phyloP scores from a whole-genome alignment of 1,284 basidiomycete species.

The Ustilago trichophora region DNA sequence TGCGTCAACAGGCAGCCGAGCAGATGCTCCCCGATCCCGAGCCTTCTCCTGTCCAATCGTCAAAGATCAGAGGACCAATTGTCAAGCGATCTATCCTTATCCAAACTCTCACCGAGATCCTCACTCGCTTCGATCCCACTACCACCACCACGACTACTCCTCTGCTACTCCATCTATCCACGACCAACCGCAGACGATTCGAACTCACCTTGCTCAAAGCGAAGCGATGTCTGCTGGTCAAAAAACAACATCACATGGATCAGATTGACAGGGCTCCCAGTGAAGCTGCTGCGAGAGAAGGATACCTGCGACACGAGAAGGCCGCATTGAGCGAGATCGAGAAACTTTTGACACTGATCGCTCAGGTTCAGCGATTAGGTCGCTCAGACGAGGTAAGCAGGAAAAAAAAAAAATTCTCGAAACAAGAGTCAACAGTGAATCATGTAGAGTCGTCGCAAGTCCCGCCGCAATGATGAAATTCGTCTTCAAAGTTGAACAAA shows the following conservation, averaged over 20 bases:
- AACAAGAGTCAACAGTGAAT: too few relatives aligned
- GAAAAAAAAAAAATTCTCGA: background rate
- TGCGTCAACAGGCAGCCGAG: conserved; percentile 4
- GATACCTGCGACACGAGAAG: too few relatives aligned
- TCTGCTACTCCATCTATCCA: conserved; percentile 2
- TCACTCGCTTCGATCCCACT: conserved; percentile 3
- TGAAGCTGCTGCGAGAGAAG: too few relatives aligned
- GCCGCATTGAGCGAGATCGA: conserved; percentile 3
- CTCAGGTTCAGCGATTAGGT: conserved; percentile 2
- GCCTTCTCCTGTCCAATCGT: background rate
- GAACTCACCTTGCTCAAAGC: conserved; percentile 18
- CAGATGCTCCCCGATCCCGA: background rate
- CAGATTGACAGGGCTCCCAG: background rate
- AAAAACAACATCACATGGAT: background rate
- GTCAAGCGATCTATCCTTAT: conserved; percentile 18
- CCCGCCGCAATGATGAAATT: too few relatives aligned
- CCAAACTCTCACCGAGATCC: conserved; percentile 4
- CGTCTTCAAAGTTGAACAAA: too few relatives aligned
- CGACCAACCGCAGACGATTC: conserved; percentile 16
- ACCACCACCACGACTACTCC: background rate
- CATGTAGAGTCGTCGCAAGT: too few relatives aligned
- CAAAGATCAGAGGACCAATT: background rate
- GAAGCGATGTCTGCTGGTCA: background rate
- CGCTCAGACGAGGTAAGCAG: background rate
- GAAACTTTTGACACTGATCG: background rate